These are phyloP conservation scores for Saccharum officinarum DNA, from an alignment of 176 grass and related monocot genomes.

Conservation along the genomic window DNA sequence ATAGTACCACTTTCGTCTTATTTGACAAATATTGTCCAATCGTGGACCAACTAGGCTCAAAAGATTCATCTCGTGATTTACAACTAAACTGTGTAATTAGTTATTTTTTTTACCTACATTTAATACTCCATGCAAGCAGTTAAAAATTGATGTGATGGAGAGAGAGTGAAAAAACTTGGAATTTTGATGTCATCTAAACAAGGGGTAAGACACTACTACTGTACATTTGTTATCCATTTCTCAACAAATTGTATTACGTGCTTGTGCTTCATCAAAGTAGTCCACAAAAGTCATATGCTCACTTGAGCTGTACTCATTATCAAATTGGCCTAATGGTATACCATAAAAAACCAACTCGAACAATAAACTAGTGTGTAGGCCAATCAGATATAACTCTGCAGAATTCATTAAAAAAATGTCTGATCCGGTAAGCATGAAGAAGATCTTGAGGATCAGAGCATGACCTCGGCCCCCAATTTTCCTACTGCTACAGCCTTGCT, in stretches of 20 bases:
- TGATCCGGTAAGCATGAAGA: conserved; percentile 31
- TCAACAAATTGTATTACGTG: background rate
- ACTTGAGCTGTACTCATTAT: conserved; percentile 1
- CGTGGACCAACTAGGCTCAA: too few relatives aligned
- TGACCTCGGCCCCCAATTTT: conserved; percentile 28
- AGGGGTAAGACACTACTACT: too few relatives aligned
- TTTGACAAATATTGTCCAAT: too few relatives aligned
- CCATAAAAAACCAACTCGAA: background rate
- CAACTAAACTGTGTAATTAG: too few relatives aligned
- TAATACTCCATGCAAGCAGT: too few relatives aligned
- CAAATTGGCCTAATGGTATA: conserved; percentile 3
- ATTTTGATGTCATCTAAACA: too few relatives aligned
- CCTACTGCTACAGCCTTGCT: background rate
- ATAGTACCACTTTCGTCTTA: too few relatives aligned
- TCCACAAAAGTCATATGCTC: background rate
- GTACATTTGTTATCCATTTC: too few relatives aligned
- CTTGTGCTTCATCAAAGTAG: conserved; percentile 2
- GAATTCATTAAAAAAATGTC: conserved; percentile 3
- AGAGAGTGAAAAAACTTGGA: too few relatives aligned
- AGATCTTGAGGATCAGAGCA: conserved; percentile 32
- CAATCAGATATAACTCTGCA: background rate
- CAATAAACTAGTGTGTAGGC: conserved; percentile 5
- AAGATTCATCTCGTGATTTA: too few relatives aligned
- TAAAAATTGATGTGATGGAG: too few relatives aligned
- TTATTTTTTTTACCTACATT: too few relatives aligned